A percentile compares a stretch with the other conserved stretches of the same genome.
Evolutionary conservation across 768 basidiomycete genomes (phyloP).

Genomic region (Russula sp.): DNA sequence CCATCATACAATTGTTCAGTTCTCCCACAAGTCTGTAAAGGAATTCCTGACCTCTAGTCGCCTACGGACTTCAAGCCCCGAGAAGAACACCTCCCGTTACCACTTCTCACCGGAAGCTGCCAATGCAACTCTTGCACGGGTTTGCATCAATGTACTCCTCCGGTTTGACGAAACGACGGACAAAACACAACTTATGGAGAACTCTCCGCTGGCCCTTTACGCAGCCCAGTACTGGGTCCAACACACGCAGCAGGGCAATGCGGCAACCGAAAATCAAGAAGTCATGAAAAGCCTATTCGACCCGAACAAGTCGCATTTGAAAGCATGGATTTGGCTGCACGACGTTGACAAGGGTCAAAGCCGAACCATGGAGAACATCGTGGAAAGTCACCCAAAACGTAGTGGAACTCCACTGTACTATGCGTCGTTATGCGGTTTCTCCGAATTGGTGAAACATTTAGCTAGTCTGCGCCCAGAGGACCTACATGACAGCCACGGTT

Average conservation of each 20-base stretch:
- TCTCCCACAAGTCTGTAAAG: background rate
- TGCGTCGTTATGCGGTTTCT: background rate
- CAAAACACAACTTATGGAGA: background rate
- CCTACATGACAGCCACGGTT: background rate
- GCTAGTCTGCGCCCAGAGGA: background rate
- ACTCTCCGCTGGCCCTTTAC: background rate
- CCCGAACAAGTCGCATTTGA: background rate
- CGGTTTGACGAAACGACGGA: background rate
- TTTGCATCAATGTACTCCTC: background rate
- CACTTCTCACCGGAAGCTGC: background rate
- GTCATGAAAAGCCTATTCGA: background rate
- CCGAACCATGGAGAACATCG: background rate
- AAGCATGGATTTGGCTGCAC: slow-evolving; percentile 1
- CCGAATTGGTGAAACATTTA: background rate
- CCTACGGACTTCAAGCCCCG: background rate
- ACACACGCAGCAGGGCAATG: background rate
- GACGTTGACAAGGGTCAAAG: background rate
- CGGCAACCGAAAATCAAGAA: background rate
- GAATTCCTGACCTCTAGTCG: slow-evolving; percentile 3
- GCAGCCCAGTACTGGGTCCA: background rate
- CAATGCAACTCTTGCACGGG: background rate
- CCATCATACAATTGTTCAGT: background rate
- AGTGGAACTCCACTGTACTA: background rate
- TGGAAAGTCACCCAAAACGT: background rate
- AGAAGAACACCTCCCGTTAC: background rate